Conservation (phyloP, 75 land plant genomes). For the Chamaecyparis obtusa region DNA sequence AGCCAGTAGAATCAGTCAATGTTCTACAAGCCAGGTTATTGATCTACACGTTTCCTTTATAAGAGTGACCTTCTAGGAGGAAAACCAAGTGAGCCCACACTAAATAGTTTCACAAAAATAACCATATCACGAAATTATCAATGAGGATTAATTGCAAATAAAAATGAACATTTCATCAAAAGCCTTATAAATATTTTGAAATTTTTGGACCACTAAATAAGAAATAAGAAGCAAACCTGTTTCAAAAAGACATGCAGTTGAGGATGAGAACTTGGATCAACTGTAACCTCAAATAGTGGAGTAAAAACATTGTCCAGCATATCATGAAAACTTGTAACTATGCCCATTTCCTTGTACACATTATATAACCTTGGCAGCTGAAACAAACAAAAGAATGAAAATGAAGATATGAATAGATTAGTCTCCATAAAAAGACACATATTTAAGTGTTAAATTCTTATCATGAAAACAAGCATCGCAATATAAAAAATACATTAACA, state of each 20-base stretch:
- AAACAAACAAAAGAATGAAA: conserved; percentile 7
- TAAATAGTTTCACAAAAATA: neutral
- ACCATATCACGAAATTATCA: neutral
- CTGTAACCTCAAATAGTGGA: conserved; percentile 96
- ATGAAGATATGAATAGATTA: neutral
- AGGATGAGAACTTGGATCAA: conserved; percentile 96
- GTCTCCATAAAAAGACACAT: neutral
- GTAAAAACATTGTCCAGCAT: conserved; percentile 89
- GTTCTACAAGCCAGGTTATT: neutral
- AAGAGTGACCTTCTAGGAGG: neutral
- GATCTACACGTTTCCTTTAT: neutral
- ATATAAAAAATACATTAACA: neutral
- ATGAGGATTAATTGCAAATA: neutral
- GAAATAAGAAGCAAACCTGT: conserved; percentile 50
- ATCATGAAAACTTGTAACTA: conserved; percentile 86
- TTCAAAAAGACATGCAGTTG: conserved; percentile 91
- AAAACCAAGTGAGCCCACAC: neutral
- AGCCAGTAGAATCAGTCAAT: neutral
- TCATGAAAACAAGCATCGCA: neutral
- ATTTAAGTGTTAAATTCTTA: neutral
- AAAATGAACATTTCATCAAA: neutral
- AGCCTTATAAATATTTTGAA: neutral
- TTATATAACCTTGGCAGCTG: conserved; percentile 96
- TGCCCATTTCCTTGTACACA: conserved; percentile 97
- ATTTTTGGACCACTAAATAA: neutral